Conservation (phyloP, 2,329 filamentous ascomycete species). For the Xylaria sp. region DNA sequence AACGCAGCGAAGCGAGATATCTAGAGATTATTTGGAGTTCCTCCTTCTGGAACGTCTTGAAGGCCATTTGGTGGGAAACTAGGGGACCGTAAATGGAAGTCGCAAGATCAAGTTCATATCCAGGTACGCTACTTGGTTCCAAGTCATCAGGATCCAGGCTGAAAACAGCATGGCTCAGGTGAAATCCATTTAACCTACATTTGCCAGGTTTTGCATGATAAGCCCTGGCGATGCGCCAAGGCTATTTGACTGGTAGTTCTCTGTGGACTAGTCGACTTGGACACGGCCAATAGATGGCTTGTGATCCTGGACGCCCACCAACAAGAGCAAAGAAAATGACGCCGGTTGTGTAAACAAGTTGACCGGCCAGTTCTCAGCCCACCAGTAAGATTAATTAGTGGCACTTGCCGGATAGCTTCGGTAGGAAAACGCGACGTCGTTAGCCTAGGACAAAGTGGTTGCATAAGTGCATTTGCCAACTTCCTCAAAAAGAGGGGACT, state of each 20-base stretch:
- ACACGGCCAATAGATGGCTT: not conserved
- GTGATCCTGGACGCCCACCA: not conserved
- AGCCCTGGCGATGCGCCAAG: not conserved
- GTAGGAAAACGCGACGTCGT: not conserved
- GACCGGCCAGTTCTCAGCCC: not conserved
- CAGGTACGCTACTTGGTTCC: too few species aligned
- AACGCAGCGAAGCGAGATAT: too few species aligned
- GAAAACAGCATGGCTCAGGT: too few species aligned
- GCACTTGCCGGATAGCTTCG: slow-evolving; percentile 1
- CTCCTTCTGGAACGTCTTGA: too few species aligned
- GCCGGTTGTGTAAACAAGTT: not conserved
- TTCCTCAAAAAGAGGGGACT: not conserved
- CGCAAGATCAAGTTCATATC: too few species aligned
- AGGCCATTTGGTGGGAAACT: too few species aligned
- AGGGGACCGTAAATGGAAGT: too few species aligned
- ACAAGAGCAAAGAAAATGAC: not conserved
- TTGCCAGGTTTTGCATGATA: not conserved
- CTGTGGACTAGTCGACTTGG: not conserved
- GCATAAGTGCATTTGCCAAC: slow-evolving; percentile 16
- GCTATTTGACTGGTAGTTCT: not conserved
- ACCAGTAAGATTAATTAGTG: not conserved
- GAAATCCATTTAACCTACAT: too few species aligned
- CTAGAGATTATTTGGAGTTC: too few species aligned
- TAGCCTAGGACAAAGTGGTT: slow-evolving; percentile 17
- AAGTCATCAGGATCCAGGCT: too few species aligned